Conservation (phyloP, 75 land plant species). For the Chamaecyparis obtusa region DNA sequence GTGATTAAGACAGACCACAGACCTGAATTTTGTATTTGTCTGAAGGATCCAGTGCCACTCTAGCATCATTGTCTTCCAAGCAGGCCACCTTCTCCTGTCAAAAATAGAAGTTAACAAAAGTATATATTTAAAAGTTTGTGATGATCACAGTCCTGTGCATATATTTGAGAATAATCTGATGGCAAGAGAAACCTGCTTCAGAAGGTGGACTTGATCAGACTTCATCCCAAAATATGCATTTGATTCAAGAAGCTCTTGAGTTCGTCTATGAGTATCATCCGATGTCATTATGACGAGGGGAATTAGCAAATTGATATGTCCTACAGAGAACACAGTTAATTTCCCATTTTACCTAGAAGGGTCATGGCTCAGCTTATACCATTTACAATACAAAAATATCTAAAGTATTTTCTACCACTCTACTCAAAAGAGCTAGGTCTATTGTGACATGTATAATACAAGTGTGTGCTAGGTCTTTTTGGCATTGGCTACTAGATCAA, state of each 20-base stretch:
- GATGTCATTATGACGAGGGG: slow-evolving; percentile 99
- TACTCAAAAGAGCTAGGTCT: neutral
- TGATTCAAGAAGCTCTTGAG: slow-evolving; percentile 61
- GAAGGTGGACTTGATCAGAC: slow-evolving; percentile 72
- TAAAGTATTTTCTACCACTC: neutral
- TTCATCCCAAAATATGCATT: slow-evolving; percentile 94
- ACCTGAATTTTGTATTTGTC: slow-evolving; percentile 86
- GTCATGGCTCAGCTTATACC: neutral
- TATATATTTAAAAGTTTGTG: neutral
- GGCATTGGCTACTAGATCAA: neutral
- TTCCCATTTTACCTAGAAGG: neutral
- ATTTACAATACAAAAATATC: neutral
- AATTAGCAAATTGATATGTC: slow-evolving; percentile 36
- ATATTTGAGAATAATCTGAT: neutral
- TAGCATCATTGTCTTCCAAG: slow-evolving; percentile 82
- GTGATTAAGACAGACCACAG: neutral
- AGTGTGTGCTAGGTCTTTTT: neutral
- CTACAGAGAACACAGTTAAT: slow-evolving; percentile 19
- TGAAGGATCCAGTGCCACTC: slow-evolving; percentile 78
- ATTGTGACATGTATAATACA: neutral
- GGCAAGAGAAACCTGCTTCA: slow-evolving; percentile 70
- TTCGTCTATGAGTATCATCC: slow-evolving; percentile 84
- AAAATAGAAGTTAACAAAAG: neutral
- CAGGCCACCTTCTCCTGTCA: slow-evolving; percentile 97
- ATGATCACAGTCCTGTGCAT: neutral